Conservation (phyloP, 345 rosid species). For the Eucalyptus microcorys region DNA sequence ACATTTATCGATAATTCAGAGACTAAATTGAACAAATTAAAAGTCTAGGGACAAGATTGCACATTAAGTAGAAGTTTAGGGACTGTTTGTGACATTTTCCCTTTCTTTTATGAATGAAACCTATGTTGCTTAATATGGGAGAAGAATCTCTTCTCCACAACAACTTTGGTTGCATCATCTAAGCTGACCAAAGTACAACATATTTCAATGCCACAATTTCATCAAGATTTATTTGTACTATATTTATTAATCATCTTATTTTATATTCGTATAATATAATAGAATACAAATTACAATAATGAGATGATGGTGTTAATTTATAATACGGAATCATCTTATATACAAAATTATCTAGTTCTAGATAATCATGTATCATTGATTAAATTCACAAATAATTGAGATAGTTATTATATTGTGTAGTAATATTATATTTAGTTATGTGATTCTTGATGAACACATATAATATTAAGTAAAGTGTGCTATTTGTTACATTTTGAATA, state of each 20-base stretch:
- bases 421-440: not conserved
- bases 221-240: not conserved
- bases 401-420: not conserved
- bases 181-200: not conserved
- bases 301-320: not conserved
- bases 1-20: no score
- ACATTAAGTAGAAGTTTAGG: no score
- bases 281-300: not conserved
- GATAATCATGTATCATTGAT: not conserved
- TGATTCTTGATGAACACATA: not conserved
- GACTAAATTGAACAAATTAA: no score
- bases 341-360: not conserved
- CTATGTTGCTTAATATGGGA: not conserved
- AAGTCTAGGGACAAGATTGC: no score
- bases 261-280: not conserved
- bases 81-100: no score
- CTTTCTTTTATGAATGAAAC: not conserved
- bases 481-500: not conserved
- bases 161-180: not conserved
- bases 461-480: not conserved
- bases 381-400: not conserved
- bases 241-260: not conserved
- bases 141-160: not conserved
- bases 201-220: not conserved
- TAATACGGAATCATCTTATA: not conserved